Evolutionary conservation across 2,329 filamentous ascomycete genomes (phyloP), one percentile per base, ranked within the genome.

Genomic region (Botryosphaeria dothidea): DNA sequence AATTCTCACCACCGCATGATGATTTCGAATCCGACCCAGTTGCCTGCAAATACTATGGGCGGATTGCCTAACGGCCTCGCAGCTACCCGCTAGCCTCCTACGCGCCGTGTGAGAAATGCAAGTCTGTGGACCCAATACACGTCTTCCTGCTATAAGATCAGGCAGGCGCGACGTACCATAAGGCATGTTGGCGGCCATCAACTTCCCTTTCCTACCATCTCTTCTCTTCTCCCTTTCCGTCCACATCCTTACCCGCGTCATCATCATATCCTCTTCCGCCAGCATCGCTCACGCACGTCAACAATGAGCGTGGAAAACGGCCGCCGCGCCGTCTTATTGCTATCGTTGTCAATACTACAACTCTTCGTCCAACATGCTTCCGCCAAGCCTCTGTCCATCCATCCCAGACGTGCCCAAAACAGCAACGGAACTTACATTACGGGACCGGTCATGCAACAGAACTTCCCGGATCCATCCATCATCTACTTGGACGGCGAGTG

Each of bases 401-500:
- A 17, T 5, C 25, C 61, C 9, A n/a, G 36, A 17, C 48, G 27
- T 8, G 25, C 17, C 36, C 34, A 43, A 27, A 51, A 62, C 41
- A 46, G 36, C 25, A 38, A 41, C 13, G 51, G 41, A 36, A 65
- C 62, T 6, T 64, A 57, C 52, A 11, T 65, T 31, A 41, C 29
- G n/a, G 63, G 63, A 3, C 52, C 63, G 27, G 63, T 65, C 15
- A 51, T 65, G 8, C 8, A 23, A 13, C 31, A 51, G 23, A 52
- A 65, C 46, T 65, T 65, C 13, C 52, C 63, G 3, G 63, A 65
- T 13, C 63, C 63, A 3, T 60, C 25, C 34, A 60, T 65, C 43
- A 34, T 60, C 25, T 51, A 65, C 25, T 31, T 21, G 2, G 15
- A 60, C 57, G 31, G 23, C 41, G 15, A 41, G 21, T 66, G 64